Evolutionary conservation across 139 green algal genomes (phyloP).

Genomic region (Chlamydomonas asymmetrica): DNA sequence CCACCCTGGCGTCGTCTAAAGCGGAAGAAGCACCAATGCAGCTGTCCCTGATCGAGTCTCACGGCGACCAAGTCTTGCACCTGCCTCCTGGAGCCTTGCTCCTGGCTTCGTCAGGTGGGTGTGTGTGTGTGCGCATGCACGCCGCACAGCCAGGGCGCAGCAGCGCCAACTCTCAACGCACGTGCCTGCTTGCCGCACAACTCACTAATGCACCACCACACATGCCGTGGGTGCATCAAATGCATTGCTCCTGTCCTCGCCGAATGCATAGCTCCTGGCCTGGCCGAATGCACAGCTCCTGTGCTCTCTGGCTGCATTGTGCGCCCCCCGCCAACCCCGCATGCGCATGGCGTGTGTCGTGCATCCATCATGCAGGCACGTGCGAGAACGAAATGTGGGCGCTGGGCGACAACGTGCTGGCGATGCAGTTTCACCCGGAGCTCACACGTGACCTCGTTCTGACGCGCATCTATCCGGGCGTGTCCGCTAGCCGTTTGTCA

Average conservation of each 20-base stretch:
- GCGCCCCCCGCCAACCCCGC: too few species aligned
- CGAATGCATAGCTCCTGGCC: not conserved
- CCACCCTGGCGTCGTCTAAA: not conserved
- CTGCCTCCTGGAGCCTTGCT: constrained; percentile 43
- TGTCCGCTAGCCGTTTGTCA: constrained; percentile 22
- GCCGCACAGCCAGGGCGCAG: not conserved
- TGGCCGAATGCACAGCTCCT: not conserved
- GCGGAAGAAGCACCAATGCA: not conserved
- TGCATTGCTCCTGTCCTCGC: not conserved
- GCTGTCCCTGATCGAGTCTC: constrained; percentile 50
- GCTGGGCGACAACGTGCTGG: constrained; percentile 25
- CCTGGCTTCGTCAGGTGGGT: constrained; percentile 41
- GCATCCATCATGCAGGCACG: constrained; percentile 19
- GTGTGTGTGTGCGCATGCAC: not conserved
- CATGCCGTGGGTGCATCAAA: not conserved
- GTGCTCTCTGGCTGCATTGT: too few species aligned
- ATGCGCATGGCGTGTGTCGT: too few species aligned
- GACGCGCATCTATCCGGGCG: constrained; percentile 3
- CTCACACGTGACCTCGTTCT: constrained; percentile 5
- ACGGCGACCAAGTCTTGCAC: constrained; percentile 54
- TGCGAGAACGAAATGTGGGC: constrained; percentile 46
- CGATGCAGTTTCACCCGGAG: constrained; percentile 45
- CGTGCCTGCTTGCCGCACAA: not conserved
- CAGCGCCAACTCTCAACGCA: not conserved
- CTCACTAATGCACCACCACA: not conserved